A percentile compares a stretch with the other conserved stretches of the same genome.
Evolutionary conservation across 805 yeast species (phyloP).

Genomic region (Ogataea methanolica): DNA sequence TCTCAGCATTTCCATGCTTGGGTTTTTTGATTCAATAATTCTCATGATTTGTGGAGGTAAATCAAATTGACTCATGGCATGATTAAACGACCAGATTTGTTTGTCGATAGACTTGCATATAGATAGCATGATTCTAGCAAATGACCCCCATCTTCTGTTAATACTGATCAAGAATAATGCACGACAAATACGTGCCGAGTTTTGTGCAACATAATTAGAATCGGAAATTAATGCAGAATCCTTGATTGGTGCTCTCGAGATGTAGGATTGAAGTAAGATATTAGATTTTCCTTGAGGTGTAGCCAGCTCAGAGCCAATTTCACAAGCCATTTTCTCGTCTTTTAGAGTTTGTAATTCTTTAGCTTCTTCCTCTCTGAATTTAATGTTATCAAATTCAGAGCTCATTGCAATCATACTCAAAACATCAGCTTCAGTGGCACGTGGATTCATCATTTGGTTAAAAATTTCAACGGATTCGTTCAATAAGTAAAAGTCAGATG

Average conservation of each 20-base stretch:
- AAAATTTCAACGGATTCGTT: conserved; percentile 86
- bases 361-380: conserved; percentile 83
- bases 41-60: conserved; percentile 62
- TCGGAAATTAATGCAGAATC: conserved; percentile 86
- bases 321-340: conserved; percentile 67
- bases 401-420: conserved; percentile 86
- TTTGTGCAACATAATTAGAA: conserved; percentile 90
- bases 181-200: conserved; percentile 87
- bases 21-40: conserved; percentile 57
- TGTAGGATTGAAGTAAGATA: conserved; percentile 79
- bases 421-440: conserved; percentile 89
- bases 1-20: conserved; percentile 66
- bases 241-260: conserved; percentile 65
- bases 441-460: conserved; percentile 76
- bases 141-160: conserved; percentile 86
- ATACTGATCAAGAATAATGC: conserved; percentile 85
- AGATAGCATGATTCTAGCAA: conserved; percentile 68
- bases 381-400: conserved; percentile 87
- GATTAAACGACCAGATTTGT: conserved; percentile 84
- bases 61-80: conserved; percentile 86
- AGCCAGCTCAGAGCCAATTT: conserved; percentile 72
- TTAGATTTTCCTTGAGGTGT: conserved; percentile 84
- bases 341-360: conserved; percentile 61
- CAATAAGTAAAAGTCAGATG: conserved; percentile 87
- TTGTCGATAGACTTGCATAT: conserved; percentile 84